These are phyloP conservation scores for Solanum paucissectum DNA, from an alignment of 257 asterid genomes.

Conservation along the genomic window DNA sequence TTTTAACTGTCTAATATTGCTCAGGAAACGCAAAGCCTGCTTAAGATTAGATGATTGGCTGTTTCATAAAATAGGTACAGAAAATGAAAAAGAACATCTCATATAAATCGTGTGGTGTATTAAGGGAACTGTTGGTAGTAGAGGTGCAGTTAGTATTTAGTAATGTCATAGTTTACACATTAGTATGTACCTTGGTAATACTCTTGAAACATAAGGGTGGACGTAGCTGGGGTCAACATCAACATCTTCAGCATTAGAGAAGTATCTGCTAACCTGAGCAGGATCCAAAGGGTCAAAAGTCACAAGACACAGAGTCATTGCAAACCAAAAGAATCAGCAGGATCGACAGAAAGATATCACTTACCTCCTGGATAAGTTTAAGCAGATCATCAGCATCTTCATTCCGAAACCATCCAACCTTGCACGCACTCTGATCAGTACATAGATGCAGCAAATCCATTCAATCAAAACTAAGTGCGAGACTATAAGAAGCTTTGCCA, in stretches of 20 bases:
- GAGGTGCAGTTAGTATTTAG: background rate
- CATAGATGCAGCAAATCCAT: background rate
- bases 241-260: background rate
- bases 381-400: background rate
- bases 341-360: background rate
- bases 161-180: background rate
- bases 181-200: background rate
- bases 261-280: background rate
- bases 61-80: background rate
- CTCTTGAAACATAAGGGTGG: background rate
- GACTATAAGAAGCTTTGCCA: background rate
- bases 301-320: background rate
- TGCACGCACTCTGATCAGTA: background rate
- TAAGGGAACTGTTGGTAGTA: background rate
- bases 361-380: background rate
- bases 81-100: background rate
- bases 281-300: background rate
- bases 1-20: background rate
- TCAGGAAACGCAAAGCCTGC: background rate
- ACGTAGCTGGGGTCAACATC: background rate
- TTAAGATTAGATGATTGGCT: background rate
- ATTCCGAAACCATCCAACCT: slow-evolving; percentile 1
- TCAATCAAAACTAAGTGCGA: background rate
- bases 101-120: background rate
- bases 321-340: background rate